Percentiles rank a stretch among this genome's conserved stretches.
Conservation (phyloP, 495 filamentous ascomycete species). For the Aspergillus biplanus region DNA sequence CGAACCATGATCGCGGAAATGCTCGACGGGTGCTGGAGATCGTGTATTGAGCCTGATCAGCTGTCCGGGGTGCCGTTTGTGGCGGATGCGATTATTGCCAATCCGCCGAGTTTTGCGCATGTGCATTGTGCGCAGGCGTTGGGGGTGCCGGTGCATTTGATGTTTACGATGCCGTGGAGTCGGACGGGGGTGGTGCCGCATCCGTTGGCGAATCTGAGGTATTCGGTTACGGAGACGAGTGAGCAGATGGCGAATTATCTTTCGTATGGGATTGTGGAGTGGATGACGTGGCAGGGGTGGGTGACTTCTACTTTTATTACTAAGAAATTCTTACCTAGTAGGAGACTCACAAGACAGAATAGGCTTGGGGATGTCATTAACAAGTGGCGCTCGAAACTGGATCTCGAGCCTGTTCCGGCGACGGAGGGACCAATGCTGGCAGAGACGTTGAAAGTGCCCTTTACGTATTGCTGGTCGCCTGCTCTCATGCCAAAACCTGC, state of each 20-base stretch:
- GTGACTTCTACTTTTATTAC: constrained; percentile 1
- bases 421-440: constrained; percentile 40
- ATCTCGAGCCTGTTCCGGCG: constrained; percentile 52
- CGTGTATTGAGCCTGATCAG: constrained; percentile 59
- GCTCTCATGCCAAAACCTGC: constrained; percentile 62
- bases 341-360: constrained; percentile 17
- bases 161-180: constrained; percentile 69
- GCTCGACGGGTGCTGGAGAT: constrained; percentile 65
- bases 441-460: constrained; percentile 56
- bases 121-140: constrained; percentile 65
- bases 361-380: constrained; percentile 66
- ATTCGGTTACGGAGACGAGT: constrained; percentile 47
- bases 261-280: constrained; percentile 64
- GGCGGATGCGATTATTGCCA: constrained; percentile 69
- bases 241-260: constrained; percentile 56
- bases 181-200: constrained; percentile 59
- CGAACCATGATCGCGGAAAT: constrained; percentile 59
- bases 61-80: constrained; percentile 61
- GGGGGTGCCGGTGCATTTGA: constrained; percentile 64
- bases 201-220: constrained; percentile 58
- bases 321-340: not conserved
- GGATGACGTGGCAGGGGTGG: constrained; percentile 70
- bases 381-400: constrained; percentile 53
- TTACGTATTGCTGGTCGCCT: constrained; percentile 69
- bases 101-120: constrained; percentile 69